Conservation (phyloP, 768 basidiomycete species). For the Rhizopogon salebrosus region DNA sequence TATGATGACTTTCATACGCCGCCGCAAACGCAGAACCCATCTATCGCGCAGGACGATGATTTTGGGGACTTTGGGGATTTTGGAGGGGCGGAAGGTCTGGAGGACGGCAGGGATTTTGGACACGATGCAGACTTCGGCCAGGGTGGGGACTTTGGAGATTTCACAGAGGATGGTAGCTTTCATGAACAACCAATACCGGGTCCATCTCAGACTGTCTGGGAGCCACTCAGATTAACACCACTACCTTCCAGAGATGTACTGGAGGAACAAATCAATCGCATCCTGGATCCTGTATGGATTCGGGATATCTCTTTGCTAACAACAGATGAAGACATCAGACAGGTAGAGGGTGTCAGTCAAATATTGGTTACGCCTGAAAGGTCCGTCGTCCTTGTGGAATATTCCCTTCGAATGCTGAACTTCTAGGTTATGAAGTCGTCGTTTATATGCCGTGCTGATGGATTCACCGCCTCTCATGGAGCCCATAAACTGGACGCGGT, state of each 20-base stretch:
- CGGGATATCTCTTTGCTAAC: slow-evolving; percentile 47
- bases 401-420: slow-evolving; percentile 16
- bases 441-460: slow-evolving; percentile 67
- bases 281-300: slow-evolving; percentile 65
- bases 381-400: slow-evolving; percentile 33
- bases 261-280: slow-evolving; percentile 55
- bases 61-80: slow-evolving; percentile 90
- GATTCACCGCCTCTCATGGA: slow-evolving; percentile 70
- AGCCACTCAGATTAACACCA: slow-evolving; percentile 60
- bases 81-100: slow-evolving; percentile 49
- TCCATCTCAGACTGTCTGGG: slow-evolving; percentile 47
- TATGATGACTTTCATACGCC: slow-evolving; percentile 49
- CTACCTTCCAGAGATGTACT: slow-evolving; percentile 54
- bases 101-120: slow-evolving; percentile 4
- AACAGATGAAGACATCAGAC: slow-evolving; percentile 68
- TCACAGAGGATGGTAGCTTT: slow-evolving; percentile 23
- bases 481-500: slow-evolving; percentile 93
- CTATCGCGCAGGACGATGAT: slow-evolving; percentile 54
- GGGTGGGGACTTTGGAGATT: slow-evolving; percentile 31
- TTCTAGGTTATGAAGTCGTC: slow-evolving; percentile 48
- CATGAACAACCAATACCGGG: slow-evolving; percentile 31
- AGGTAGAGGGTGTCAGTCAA: slow-evolving; percentile 77
- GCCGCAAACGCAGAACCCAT: slow-evolving; percentile 38
- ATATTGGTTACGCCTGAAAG: slow-evolving; percentile 72
- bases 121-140: slow-evolving; percentile 33